Percentiles rank a stretch among this genome's conserved stretches.
phyloP scores from a whole-genome alignment of 2,329 filamentous ascomycete species.

The Truncatella angustata region DNA sequence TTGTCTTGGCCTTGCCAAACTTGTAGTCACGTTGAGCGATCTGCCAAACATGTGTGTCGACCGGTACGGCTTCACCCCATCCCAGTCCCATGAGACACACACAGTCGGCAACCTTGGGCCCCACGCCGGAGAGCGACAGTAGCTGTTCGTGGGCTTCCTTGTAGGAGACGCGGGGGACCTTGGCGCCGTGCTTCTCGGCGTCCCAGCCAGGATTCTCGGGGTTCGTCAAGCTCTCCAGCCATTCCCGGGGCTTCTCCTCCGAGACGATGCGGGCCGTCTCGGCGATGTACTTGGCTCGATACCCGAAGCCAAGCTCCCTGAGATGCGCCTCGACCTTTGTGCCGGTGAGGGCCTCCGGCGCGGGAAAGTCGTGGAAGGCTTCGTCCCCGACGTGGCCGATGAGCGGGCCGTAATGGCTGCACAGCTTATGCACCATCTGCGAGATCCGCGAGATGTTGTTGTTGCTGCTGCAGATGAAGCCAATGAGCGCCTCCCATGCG shows the following conservation, averaged over 20 bases:
- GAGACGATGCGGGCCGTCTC: constrained; percentile 78
- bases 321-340: constrained; percentile 77
- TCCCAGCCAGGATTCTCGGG: constrained; percentile 64
- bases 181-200: constrained; percentile 38
- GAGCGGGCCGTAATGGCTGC: constrained; percentile 76
- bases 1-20: constrained; percentile 79
- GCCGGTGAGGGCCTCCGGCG: constrained; percentile 69
- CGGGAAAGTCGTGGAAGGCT: constrained; percentile 84
- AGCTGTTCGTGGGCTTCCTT: constrained; percentile 77
- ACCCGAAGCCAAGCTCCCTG: constrained; percentile 85
- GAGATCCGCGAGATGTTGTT: constrained; percentile 96
- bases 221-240: constrained; percentile 78
- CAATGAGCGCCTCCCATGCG: constrained; percentile 89
- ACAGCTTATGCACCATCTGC: constrained; percentile 94
- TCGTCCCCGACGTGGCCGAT: constrained; percentile 69
- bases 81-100: constrained; percentile 94
- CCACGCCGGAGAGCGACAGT: constrained; percentile 79
- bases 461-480: constrained; percentile 98
- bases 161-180: constrained; percentile 61
- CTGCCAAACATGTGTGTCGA: constrained; percentile 98
- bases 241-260: constrained; percentile 63
- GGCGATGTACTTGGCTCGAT: constrained; percentile 88
- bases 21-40: constrained; percentile 96
- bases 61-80: constrained; percentile 92
- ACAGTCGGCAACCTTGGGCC: constrained; percentile 95